A percentile compares a stretch with the other conserved stretches of the same genome.
Evolutionary conservation across 331 rosid species (phyloP).

Genomic region (Stylosanthes scabra): DNA sequence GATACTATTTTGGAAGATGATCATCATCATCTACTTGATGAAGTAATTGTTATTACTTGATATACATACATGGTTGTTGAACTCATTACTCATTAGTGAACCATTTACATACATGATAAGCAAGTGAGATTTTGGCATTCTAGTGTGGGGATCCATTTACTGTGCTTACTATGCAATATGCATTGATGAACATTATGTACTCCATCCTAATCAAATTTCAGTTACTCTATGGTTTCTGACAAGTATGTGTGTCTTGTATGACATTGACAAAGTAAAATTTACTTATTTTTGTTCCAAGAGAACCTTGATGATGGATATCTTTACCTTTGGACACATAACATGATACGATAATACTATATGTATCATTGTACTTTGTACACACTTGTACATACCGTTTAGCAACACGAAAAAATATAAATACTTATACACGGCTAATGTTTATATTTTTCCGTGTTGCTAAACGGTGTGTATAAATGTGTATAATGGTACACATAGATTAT

Average conservation of each 20-base stretch:
- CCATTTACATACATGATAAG: neutral
- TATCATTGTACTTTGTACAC: too few relatives aligned
- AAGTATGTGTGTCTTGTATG: neutral
- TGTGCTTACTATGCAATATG: neutral
- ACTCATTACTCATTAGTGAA: neutral
- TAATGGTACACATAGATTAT: too few relatives aligned
- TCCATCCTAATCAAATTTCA: neutral
- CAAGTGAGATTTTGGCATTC: constrained; percentile 1
- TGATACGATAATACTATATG: too few relatives aligned
- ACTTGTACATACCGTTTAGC: too few relatives aligned
- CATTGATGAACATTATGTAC: neutral
- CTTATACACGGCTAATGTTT: too few relatives aligned
- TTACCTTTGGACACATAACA: too few relatives aligned
- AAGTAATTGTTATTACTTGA: neutral
- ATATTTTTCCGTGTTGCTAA: too few relatives aligned
- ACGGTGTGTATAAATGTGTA: too few relatives aligned
- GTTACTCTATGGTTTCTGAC: neutral
- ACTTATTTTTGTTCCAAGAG: neutral
- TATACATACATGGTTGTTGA: neutral
- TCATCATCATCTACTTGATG: constrained; percentile 5
- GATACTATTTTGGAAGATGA: constrained; percentile 26
- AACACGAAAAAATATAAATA: too few relatives aligned
- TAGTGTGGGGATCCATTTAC: constrained; percentile 10
- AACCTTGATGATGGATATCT: neutral
- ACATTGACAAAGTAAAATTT: neutral